Base-by-base conservation (phyloP, 2,329 filamentous ascomycete species). In the Aspergillus ibericus region DNA sequence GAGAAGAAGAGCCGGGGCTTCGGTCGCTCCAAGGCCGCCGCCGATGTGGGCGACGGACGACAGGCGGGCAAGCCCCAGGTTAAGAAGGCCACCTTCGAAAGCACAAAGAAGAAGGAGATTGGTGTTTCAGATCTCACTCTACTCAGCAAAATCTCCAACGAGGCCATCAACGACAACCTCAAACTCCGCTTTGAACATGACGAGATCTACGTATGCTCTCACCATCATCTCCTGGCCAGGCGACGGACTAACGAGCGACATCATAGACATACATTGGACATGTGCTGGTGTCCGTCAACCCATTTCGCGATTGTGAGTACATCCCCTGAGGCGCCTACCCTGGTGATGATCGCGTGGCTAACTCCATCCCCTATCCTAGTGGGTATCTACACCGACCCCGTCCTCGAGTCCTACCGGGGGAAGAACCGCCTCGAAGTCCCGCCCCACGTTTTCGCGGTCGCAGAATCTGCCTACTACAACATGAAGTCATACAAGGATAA, bases 401-500 rank as follows among this genome's bases (percentile, higher is more conserved):
- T 98, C 59, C 86, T 99, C 71, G 88, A 96, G 50, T 93, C 91
- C 72, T 99, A 99, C 82, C 89, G 88, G 78, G 93, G 93, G 68
- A 97, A 98, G 83, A 99, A 99, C 80, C 88, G 95, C 65, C 85
- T 99, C 65, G 95, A 99, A 79, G 83, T 86, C 80, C 90, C 92
- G 27, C 95, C 95, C 8, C 95, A 99, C 77, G 95, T 99, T 67
- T 99, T 97, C 75, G 93, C 92, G 61, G 95, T 99, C 71, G 95
- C 95, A 72, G 95, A 99, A 78, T 90, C 93, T 7, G 78, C 93
- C 56, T 99, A 99, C 82, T 98, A 98, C 81, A 98, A 99, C 81
- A 98, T 99, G 95, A 98, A 98, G 77, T 93, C 93, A 48, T 99
- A 99, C 83, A 92, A 92, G 72, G 95, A 98, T 69, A 98, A 98